These are phyloP conservation scores for Parastagonospora avenae DNA, from an alignment of 2,329 filamentous ascomycete genomes.

Conservation along the genomic window DNA sequence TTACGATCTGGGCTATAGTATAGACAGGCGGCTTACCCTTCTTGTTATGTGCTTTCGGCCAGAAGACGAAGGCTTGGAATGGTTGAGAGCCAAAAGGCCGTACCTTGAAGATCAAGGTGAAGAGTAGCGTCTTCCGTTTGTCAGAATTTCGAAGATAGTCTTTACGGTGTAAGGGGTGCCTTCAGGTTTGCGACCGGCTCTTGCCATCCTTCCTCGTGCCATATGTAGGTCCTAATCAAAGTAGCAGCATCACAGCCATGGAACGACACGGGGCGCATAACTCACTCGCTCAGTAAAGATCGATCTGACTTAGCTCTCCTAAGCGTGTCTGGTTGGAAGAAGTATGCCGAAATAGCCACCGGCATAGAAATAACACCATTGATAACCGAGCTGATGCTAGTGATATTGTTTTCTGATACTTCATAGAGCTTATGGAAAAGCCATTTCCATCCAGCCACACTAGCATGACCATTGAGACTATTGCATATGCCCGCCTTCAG, in stretches of 20 bases:
- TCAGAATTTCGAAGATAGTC: slow-evolving; percentile 10
- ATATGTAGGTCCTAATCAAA: slow-evolving; percentile 13
- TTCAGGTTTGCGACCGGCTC: slow-evolving; percentile 13
- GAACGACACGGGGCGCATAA: neutral
- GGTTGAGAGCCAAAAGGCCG: slow-evolving; percentile 25
- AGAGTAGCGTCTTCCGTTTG: slow-evolving; percentile 18
- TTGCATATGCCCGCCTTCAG: slow-evolving; percentile 60
- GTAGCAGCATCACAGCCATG: neutral
- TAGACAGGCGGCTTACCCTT: slow-evolving; percentile 21
- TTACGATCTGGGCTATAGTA: slow-evolving; percentile 20
- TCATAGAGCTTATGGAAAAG: slow-evolving; percentile 14
- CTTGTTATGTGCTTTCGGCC: slow-evolving; percentile 24
- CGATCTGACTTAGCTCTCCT: slow-evolving; percentile 22
- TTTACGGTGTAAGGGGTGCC: slow-evolving; percentile 15
- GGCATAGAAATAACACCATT: slow-evolving; percentile 24
- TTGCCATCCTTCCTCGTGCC: slow-evolving; percentile 11
- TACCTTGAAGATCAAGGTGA: slow-evolving; percentile 20
- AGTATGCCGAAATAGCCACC: slow-evolving; percentile 21
- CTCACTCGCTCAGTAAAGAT: slow-evolving; percentile 19
- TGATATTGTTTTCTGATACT: neutral
- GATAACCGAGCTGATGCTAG: slow-evolving; percentile 8
- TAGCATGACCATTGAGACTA: slow-evolving; percentile 64
- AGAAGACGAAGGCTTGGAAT: slow-evolving; percentile 18
- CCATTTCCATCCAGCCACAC: slow-evolving; percentile 46
- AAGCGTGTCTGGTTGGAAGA: slow-evolving; percentile 21